Conservation (phyloP, 495 filamentous ascomycete genomes). For the Penicillium samsonianum region DNA sequence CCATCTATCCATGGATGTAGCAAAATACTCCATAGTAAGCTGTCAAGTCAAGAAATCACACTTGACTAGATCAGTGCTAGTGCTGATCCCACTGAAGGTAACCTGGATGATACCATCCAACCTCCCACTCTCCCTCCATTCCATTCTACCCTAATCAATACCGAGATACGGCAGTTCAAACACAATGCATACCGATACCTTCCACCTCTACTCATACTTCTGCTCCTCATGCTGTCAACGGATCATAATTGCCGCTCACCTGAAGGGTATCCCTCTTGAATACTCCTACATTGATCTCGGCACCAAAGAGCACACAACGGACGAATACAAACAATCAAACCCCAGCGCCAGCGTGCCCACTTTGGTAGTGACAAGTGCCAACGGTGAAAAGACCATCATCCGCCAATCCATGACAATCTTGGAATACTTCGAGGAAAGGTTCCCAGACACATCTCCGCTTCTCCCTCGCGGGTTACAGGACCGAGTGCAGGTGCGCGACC, state of each 20-base stretch:
- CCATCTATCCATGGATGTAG: no score
- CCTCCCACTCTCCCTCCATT: no score
- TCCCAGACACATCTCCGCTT: neutral
- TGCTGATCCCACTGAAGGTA: no score
- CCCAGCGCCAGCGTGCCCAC: neutral
- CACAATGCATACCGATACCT: neutral
- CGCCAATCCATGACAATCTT: neutral
- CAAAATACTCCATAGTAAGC: no score
- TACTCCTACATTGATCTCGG: slow-evolving; percentile 2
- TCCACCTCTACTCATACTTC: neutral
- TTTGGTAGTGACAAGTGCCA: neutral
- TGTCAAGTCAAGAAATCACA: neutral
- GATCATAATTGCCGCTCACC: neutral
- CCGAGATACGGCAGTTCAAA: no score
- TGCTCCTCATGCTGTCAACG: neutral
- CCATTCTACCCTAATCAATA: neutral
- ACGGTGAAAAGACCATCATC: neutral
- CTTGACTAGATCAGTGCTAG: no score
- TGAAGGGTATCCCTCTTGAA: slow-evolving; percentile 5
- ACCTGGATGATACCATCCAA: no score
- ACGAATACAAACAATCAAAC: neutral
- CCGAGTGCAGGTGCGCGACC: neutral
- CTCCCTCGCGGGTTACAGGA: neutral
- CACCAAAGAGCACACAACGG: neutral
- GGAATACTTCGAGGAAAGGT: neutral